Percentiles rank a stretch among this genome's conserved stretches.
Conservation (phyloP, 495 filamentous ascomycete species). For the Pyronema domesticum region DNA sequence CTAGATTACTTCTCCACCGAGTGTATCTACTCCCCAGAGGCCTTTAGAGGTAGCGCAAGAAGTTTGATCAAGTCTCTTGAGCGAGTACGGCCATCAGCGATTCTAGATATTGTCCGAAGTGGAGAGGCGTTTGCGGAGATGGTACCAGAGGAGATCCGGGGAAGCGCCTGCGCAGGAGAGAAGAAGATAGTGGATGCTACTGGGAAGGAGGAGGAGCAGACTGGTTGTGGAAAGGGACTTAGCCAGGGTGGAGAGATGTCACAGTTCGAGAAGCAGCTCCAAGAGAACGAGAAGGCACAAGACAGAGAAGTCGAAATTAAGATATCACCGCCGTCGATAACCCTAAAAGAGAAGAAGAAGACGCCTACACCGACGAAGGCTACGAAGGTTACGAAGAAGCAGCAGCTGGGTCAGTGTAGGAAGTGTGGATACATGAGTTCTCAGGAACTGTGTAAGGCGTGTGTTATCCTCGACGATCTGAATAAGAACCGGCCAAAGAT, state of each 20-base stretch:
- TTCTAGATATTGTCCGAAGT: conserved; percentile 82
- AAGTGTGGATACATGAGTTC: conserved; percentile 91
- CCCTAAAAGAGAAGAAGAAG: conserved; percentile 23
- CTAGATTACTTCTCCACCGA: conserved; percentile 97
- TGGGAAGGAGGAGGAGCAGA: conserved; percentile 47
- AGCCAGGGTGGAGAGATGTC: conserved; percentile 56
- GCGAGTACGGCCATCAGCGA: conserved; percentile 77
- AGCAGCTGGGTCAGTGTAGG: conserved; percentile 68
- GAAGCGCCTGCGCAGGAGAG: conserved; percentile 7
- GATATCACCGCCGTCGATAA: conserved; percentile 21
- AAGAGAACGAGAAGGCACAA: conserved; percentile 45
- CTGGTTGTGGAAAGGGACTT: conserved; percentile 54
- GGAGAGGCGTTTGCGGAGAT: conserved; percentile 90
- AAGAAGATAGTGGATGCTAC: conserved; percentile 14
- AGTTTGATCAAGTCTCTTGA: conserved; percentile 89
- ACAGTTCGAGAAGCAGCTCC: conserved; percentile 68
- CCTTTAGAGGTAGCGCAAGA: conserved; percentile 85
- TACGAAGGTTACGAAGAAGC: conserved; percentile 24
- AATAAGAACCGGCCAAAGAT: conserved; percentile 80
- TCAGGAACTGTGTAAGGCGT: conserved; percentile 89
- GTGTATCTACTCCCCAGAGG: conserved; percentile 95
- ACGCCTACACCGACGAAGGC: neutral
- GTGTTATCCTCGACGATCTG: conserved; percentile 69
- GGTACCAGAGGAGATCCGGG: conserved; percentile 37
- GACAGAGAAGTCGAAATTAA: conserved; percentile 57